These are phyloP conservation scores for Plasmodium knowlesi DNA, from an alignment of 169 alveolate genomes.

Conservation along the genomic window DNA sequence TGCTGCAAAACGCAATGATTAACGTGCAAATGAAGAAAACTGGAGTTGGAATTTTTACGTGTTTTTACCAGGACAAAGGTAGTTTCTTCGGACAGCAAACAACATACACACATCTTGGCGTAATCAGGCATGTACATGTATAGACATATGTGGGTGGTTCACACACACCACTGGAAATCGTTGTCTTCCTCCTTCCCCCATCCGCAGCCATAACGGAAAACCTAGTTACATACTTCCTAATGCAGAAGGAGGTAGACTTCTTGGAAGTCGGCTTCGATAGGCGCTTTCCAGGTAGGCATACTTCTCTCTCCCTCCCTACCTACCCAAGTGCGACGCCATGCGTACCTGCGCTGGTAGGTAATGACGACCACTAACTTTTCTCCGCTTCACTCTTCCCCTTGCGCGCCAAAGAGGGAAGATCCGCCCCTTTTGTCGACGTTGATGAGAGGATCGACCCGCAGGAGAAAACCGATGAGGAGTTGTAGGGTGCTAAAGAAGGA, in stretches of 20 bases:
- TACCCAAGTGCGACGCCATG: background rate
- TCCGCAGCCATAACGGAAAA: constrained; percentile 36
- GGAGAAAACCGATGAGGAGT: constrained; percentile 3
- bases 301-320: background rate
- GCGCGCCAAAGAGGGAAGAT: constrained; percentile 26
- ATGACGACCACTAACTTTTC: background rate
- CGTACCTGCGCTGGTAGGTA: background rate
- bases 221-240: constrained; percentile 45
- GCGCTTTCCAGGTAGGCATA: constrained; percentile 31
- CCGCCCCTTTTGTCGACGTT: background rate
- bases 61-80: constrained; percentile 69
- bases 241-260: constrained; percentile 45
- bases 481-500: background rate
- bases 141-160: background rate
- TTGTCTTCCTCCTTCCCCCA: background rate
- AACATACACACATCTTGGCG: background rate
- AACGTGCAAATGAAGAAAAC: constrained; percentile 43
- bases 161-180: background rate
- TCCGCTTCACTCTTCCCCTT: background rate
- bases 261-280: constrained; percentile 52
- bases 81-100: background rate
- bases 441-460: background rate
- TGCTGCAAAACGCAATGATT: constrained; percentile 47
- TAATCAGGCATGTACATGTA: background rate
- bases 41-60: constrained; percentile 37